Conservation (phyloP, 805 yeast species). For the Saturnispora gosingensis region DNA sequence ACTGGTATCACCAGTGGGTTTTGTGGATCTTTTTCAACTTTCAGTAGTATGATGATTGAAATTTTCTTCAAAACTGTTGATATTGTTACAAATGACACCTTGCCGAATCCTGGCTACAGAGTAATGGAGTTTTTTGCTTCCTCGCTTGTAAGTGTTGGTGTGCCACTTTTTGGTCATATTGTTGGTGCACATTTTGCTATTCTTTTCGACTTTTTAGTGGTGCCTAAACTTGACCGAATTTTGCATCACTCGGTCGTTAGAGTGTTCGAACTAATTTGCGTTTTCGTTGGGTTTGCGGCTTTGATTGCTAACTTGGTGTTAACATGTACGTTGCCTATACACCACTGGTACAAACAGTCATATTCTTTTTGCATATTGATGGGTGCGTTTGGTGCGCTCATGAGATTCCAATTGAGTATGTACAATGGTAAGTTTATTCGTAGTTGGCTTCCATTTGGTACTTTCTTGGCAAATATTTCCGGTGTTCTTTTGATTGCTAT, state of each 20-base stretch:
- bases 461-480: constrained; percentile 31
- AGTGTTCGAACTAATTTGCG: constrained; percentile 11
- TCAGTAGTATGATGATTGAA: constrained; percentile 56
- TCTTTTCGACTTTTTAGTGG: constrained; percentile 9
- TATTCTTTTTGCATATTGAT: constrained; percentile 66
- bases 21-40: constrained; percentile 78
- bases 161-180: constrained; percentile 50
- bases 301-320: constrained; percentile 36
- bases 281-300: constrained; percentile 21
- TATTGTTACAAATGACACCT: constrained; percentile 18
- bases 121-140: constrained; percentile 68
- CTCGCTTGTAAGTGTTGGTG: constrained; percentile 45
- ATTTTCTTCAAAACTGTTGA: constrained; percentile 42
- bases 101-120: constrained; percentile 68
- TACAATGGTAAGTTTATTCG: constrained; percentile 31
- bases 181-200: constrained; percentile 45
- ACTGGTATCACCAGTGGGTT: constrained; percentile 66
- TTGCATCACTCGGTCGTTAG: constrained; percentile 10
- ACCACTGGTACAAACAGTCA: constrained; percentile 40
- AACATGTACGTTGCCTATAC: constrained; percentile 25
- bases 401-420: constrained; percentile 46
- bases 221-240: constrained; percentile 2
- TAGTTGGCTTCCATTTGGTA: constrained; percentile 46
- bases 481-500: constrained; percentile 20
- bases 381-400: constrained; percentile 61